Conservation (phyloP, 306 rosid genomes). For the Nissolia schottii region DNA sequence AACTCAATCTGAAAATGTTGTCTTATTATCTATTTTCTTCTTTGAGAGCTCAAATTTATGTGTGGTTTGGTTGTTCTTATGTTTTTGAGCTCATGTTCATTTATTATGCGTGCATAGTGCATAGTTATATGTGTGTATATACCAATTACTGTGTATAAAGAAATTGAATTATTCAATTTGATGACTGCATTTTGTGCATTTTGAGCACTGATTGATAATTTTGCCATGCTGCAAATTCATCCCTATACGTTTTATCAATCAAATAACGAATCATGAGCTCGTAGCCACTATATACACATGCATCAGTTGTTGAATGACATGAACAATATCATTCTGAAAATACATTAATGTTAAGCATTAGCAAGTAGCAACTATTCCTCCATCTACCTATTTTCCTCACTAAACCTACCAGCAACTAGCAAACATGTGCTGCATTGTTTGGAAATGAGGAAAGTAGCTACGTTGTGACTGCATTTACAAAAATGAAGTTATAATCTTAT, state of each 20-base stretch:
- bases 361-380: conserved; percentile 18
- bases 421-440: neutral
- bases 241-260: neutral
- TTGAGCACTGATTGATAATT: neutral
- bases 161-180: conserved; percentile 25
- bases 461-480: conserved; percentile 25
- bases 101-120: conserved; percentile 30
- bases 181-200: neutral
- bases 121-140: conserved; percentile 35
- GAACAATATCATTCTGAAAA: conserved; percentile 8
- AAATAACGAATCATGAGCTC: neutral
- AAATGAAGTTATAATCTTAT: conserved; percentile 3
- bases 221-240: no score
- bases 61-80: conserved; percentile 16
- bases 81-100: conserved; percentile 23
- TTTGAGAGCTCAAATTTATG: conserved; percentile 10
- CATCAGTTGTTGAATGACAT: neutral
- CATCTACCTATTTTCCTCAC: neutral
- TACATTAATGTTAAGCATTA: neutral
- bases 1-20: neutral
- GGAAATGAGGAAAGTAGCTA: neutral
- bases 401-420: neutral
- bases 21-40: conserved; percentile 5
- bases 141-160: conserved; percentile 19
- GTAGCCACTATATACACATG: neutral